Percentiles rank a stretch among this genome's conserved stretches.
Evolutionary conservation across 768 basidiomycete species (phyloP).

Genomic region (Lyophyllum atratum): DNA sequence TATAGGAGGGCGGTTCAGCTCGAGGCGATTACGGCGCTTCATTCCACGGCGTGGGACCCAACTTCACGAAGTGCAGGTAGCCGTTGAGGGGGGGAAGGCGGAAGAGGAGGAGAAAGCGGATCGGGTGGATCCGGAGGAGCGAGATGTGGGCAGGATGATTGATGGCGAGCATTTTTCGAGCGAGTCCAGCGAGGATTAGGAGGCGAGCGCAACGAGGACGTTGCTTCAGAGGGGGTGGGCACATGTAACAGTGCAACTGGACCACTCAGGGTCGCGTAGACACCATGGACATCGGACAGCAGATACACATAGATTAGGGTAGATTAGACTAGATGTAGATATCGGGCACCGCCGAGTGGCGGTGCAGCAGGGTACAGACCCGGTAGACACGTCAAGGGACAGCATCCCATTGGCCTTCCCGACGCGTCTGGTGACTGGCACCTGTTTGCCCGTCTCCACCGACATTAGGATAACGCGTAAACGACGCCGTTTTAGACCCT

Average conservation of each 20-base stretch:
- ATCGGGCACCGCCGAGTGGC: no score
- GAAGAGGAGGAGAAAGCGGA: not conserved
- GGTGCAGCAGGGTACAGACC: no score
- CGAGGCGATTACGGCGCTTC: slow-evolving; percentile 16
- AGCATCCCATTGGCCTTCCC: no score
- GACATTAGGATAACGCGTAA: no score
- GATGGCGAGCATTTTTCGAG: not conserved
- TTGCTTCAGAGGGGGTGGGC: slow-evolving; percentile 2
- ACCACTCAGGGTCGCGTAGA: not conserved
- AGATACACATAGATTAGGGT: not conserved
- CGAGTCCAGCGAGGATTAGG: not conserved
- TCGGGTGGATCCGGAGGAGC: not conserved
- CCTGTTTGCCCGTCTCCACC: no score
- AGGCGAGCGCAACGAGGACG: slow-evolving; percentile 2
- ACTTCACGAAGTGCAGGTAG: slow-evolving; percentile 14
- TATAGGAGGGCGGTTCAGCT: slow-evolving; percentile 13
- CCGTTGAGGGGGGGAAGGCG: not conserved
- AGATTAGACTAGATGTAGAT: no score
- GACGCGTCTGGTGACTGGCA: no score
- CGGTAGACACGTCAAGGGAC: not conserved
- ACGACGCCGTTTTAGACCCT: no score
- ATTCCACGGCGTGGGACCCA: slow-evolving; percentile 19
- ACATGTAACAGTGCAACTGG: slow-evolving; percentile 1
- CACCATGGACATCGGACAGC: no score
- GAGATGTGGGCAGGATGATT: not conserved